phyloP scores from a whole-genome alignment of 2,329 filamentous ascomycete genomes.

The Colletotrichum sidae region DNA sequence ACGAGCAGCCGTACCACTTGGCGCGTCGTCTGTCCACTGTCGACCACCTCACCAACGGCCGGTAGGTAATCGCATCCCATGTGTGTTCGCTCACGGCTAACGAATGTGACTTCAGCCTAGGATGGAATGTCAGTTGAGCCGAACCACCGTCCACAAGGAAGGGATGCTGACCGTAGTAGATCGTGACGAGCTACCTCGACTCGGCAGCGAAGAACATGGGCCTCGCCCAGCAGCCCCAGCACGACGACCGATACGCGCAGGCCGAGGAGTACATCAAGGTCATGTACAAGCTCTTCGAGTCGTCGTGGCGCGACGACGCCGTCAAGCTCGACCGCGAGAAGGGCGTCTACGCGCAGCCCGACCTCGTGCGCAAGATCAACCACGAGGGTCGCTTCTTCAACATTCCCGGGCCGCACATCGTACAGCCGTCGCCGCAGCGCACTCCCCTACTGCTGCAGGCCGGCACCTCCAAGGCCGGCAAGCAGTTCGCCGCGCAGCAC shows the following conservation, averaged over 20 bases:
- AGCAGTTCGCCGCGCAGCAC: slow-evolving; percentile 75
- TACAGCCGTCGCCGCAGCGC: slow-evolving; percentile 74
- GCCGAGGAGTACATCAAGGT: slow-evolving; percentile 74
- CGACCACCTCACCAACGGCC: slow-evolving; percentile 74
- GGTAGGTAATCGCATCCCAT: slow-evolving; percentile 49
- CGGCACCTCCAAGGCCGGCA: slow-evolving; percentile 74
- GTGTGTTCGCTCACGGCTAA: accelerated
- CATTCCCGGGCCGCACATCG: slow-evolving; percentile 74
- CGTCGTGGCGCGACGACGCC: slow-evolving; percentile 75
- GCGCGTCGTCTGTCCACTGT: slow-evolving; percentile 74
- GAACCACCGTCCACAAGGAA: no score
- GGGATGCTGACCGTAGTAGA: slow-evolving; percentile 46
- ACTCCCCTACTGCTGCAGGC: slow-evolving; percentile 78
- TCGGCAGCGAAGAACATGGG: slow-evolving; percentile 76
- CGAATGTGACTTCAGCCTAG: slow-evolving; percentile 51
- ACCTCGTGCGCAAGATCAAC: slow-evolving; percentile 72
- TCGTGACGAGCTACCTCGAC: slow-evolving; percentile 79
- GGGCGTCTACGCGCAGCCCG: slow-evolving; percentile 65
- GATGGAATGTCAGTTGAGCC: slow-evolving; percentile 61
- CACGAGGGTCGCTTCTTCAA: slow-evolving; percentile 73
- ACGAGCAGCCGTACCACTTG: slow-evolving; percentile 77
- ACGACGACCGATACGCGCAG: slow-evolving; percentile 74
- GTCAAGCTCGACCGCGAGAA: slow-evolving; percentile 68
- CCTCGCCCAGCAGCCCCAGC: slow-evolving; percentile 66
- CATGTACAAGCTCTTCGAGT: slow-evolving; percentile 75